Evolutionary conservation across 176 grass and related monocot species (phyloP).

Genomic region (Elaeis guineensis): DNA sequence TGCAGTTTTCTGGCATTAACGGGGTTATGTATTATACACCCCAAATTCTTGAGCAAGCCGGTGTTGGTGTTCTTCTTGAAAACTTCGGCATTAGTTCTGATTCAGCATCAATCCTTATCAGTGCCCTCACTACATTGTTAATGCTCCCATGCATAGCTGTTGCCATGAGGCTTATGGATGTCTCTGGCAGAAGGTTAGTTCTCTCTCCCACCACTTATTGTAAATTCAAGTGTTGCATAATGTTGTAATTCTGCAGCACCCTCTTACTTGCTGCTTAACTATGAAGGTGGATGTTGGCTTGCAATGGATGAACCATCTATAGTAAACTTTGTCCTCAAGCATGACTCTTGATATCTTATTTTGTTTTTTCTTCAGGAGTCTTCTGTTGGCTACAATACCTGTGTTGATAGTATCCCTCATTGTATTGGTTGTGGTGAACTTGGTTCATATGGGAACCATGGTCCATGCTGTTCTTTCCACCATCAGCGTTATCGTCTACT

Average conservation of each 20-base stretch:
- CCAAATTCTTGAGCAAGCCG: slow-evolving; percentile 81
- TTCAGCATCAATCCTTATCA: slow-evolving; percentile 70
- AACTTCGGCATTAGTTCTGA: slow-evolving; percentile 44
- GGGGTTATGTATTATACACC: slow-evolving; percentile 92
- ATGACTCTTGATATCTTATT: neutral
- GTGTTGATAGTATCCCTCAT: slow-evolving; percentile 49
- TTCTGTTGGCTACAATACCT: slow-evolving; percentile 68
- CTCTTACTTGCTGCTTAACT: too few relatives aligned
- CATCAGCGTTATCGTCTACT: slow-evolving; percentile 49
- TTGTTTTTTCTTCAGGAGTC: slow-evolving; percentile 28
- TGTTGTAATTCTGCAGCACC: too few relatives aligned
- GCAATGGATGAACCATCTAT: too few relatives aligned
- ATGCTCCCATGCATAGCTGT: slow-evolving; percentile 72
- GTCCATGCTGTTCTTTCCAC: slow-evolving; percentile 65
- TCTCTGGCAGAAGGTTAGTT: slow-evolving; percentile 39
- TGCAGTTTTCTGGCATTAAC: slow-evolving; percentile 77
- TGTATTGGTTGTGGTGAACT: slow-evolving; percentile 36
- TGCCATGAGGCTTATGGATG: slow-evolving; percentile 96
- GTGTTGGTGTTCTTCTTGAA: slow-evolving; percentile 51
- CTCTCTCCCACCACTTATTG: neutral
- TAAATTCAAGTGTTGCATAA: too few relatives aligned
- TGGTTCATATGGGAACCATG: slow-evolving; percentile 27
- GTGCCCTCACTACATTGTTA: slow-evolving; percentile 56
- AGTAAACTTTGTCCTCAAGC: neutral
- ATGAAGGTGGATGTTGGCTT: too few relatives aligned